phyloP scores from a whole-genome alignment of 345 rosid genomes.

The Populus alba region DNA sequence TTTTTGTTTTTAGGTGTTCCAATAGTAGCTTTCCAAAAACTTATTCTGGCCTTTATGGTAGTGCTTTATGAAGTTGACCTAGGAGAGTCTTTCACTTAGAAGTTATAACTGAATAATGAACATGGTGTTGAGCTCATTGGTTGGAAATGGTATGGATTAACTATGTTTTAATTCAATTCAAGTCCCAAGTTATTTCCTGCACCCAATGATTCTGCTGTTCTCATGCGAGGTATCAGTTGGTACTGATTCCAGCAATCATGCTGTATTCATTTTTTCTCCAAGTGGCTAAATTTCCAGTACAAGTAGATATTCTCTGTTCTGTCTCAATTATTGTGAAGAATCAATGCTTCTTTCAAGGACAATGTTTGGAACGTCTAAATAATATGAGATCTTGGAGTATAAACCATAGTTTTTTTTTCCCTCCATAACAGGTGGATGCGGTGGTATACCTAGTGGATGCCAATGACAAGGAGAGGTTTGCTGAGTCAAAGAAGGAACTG shows the following conservation, averaged over 20 bases:
- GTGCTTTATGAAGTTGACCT: background rate
- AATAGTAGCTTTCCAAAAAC: conserved; percentile 34
- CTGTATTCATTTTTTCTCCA: background rate
- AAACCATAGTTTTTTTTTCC: background rate
- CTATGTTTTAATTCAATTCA: background rate
- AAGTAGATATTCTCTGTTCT: background rate
- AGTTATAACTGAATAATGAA: background rate
- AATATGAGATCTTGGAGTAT: background rate
- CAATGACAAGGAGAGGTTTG: conserved; percentile 58
- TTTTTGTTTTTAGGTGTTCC: conserved; percentile 30
- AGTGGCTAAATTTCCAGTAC: background rate
- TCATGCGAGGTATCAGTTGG: background rate
- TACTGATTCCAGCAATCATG: background rate
- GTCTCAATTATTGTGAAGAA: background rate
- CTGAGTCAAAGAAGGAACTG: conserved; percentile 53
- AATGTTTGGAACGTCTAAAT: background rate
- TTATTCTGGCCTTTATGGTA: background rate
- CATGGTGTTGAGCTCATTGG: background rate
- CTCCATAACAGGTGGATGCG: conserved; percentile 44
- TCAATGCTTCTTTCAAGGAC: background rate
- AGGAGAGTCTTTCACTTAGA: background rate
- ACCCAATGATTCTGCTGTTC: background rate
- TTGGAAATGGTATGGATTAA: background rate
- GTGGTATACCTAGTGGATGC: conserved; percentile 64
- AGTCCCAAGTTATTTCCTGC: background rate